These are phyloP conservation scores for Cutaneotrichosporon sp. DNA, from an alignment of 1,284 basidiomycete species.

Conservation along the genomic window DNA sequence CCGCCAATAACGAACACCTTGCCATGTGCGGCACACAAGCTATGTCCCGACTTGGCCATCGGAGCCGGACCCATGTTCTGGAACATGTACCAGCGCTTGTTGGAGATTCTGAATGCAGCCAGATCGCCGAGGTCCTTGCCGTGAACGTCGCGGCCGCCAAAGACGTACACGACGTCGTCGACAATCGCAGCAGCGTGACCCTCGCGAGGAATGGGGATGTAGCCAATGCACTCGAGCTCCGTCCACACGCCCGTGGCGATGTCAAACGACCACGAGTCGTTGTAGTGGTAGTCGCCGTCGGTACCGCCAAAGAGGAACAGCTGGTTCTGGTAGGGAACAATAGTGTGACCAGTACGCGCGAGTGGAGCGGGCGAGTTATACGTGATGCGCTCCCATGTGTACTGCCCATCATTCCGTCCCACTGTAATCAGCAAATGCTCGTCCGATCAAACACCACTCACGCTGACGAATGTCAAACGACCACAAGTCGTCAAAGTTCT, in stretches of 20 bases:
- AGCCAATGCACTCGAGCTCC: slow-evolving; percentile 94
- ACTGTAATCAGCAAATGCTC: slow-evolving; percentile 14
- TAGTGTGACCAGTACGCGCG: slow-evolving; percentile 86
- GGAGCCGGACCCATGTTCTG: slow-evolving; percentile 98
- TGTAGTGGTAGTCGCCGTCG: slow-evolving; percentile 97
- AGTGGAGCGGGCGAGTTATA: slow-evolving; percentile 22
- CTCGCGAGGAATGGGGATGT: slow-evolving; percentile 92
- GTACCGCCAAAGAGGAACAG: slow-evolving; percentile 97
- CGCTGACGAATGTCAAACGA: slow-evolving; percentile 91
- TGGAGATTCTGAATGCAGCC: slow-evolving; percentile 94
- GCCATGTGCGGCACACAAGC: slow-evolving; percentile 85
- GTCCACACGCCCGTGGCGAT: slow-evolving; percentile 78
- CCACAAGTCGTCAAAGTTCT: slow-evolving; percentile 96
- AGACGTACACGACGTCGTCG: slow-evolving; percentile 97
- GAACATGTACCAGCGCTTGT: slow-evolving; percentile 92
- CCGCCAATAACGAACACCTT: slow-evolving; percentile 92
- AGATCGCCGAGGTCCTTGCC: slow-evolving; percentile 94
- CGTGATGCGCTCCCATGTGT: slow-evolving; percentile 64
- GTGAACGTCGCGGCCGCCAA: slow-evolving; percentile 94
- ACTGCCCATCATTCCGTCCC: slow-evolving; percentile 43
- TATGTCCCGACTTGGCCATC: slow-evolving; percentile 85
- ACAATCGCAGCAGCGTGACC: slow-evolving; percentile 96
- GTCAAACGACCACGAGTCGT: slow-evolving; percentile 98
- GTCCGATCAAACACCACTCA: slow-evolving; percentile 55
- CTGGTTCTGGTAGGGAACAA: slow-evolving; percentile 79